These are phyloP conservation scores for Poronia punctata DNA, from an alignment of 495 filamentous ascomycete genomes.

Conservation along the genomic window DNA sequence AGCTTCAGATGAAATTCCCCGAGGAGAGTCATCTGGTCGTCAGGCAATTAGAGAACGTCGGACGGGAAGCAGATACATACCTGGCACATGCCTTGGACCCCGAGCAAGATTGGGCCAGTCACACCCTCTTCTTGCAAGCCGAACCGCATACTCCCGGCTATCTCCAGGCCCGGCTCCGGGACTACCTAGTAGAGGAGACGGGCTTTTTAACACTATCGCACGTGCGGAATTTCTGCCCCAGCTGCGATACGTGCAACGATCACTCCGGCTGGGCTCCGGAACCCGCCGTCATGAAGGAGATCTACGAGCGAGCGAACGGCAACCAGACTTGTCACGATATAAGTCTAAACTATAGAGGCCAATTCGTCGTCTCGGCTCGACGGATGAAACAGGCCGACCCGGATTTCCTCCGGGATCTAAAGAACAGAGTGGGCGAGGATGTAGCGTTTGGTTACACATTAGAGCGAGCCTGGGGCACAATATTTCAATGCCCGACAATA, in stretches of 20 bases:
- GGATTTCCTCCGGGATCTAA: slow-evolving; percentile 4
- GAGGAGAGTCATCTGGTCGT: slow-evolving; percentile 6
- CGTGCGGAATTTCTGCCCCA: slow-evolving; percentile 8
- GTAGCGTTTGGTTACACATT: slow-evolving; percentile 6
- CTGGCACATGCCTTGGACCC: slow-evolving; percentile 5
- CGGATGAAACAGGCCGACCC: slow-evolving; percentile 8
- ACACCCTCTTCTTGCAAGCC: slow-evolving; percentile 10
- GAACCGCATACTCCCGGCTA: slow-evolving; percentile 9
- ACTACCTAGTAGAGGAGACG: slow-evolving; percentile 9
- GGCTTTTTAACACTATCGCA: slow-evolving; percentile 10
- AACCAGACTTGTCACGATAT: slow-evolving; percentile 7
- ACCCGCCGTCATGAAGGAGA: slow-evolving; percentile 2
- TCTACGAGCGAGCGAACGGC: slow-evolving; percentile 7
- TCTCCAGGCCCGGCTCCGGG: slow-evolving; percentile 8
- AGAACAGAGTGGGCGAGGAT: slow-evolving; percentile 1
- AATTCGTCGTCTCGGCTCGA: slow-evolving; percentile 9
- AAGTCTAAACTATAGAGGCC: slow-evolving; percentile 9
- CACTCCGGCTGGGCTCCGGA: slow-evolving; percentile 9
- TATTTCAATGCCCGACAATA: slow-evolving; percentile 13
- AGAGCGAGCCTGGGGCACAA: slow-evolving; percentile 8
- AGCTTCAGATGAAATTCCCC: slow-evolving; percentile 3
- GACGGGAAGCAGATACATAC: slow-evolving; percentile 11
- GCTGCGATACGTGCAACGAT: slow-evolving; percentile 10
- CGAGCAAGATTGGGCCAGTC: slow-evolving; percentile 12
- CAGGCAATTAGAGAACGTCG: slow-evolving; percentile 6